Evolutionary conservation across 495 filamentous ascomycete genomes (phyloP).

Genomic region (Xeromyces bisporus): DNA sequence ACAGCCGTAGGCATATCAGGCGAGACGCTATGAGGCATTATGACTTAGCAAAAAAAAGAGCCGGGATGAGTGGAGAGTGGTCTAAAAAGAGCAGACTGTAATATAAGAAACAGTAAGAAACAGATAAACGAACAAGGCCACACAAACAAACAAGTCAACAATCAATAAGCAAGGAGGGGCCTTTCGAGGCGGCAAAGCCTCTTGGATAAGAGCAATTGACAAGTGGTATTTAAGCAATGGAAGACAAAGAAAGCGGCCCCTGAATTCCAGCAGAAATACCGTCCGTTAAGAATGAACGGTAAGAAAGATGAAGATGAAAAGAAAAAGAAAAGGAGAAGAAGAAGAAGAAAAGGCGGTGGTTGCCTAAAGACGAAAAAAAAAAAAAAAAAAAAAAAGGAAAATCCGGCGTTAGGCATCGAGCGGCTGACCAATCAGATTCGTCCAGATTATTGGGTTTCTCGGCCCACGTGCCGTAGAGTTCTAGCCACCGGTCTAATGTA

Average conservation of each 20-base stretch:
- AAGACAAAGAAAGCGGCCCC: too few relatives aligned
- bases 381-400: not conserved
- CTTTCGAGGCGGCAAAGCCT: too few relatives aligned
- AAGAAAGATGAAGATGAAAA: not conserved
- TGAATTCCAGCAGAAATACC: not conserved
- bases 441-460: too few relatives aligned
- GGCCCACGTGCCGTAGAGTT: too few relatives aligned
- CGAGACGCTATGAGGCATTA: slow-evolving; percentile 50
- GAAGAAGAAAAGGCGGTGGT: not conserved
- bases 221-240: not conserved
- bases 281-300: not conserved
- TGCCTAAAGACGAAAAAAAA: not conserved
- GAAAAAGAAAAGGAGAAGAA: not conserved
- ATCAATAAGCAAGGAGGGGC: not conserved
- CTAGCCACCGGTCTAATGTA: too few relatives aligned
- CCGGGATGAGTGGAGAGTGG: too few relatives aligned
- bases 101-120: not conserved
- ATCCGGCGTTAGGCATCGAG: not conserved
- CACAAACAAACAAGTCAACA: not conserved
- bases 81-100: not conserved
- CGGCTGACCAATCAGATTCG: not conserved
- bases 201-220: not conserved
- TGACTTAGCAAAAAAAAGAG: not conserved
- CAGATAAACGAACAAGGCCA: not conserved
- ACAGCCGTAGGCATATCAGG: slow-evolving; percentile 44